Percentiles rank a stretch among this genome's conserved stretches.
phyloP scores from a whole-genome alignment of 2,329 filamentous ascomycete genomes.

The Trichoderma koningiopsis region DNA sequence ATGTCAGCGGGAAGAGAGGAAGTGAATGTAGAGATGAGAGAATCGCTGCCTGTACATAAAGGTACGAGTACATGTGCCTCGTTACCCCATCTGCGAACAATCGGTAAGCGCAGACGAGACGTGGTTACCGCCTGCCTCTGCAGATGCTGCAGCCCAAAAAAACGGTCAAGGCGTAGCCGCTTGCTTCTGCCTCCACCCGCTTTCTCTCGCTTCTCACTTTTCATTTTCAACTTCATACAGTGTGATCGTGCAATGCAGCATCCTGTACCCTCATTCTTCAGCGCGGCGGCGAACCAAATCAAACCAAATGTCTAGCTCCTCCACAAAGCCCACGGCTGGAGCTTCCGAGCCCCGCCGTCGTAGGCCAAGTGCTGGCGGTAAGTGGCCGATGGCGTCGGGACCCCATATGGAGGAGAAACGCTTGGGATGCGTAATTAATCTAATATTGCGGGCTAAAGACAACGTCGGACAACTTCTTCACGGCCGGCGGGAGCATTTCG shows the following conservation, averaged over 20 bases:
- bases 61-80: conserved; percentile 7
- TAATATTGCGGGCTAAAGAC: neutral
- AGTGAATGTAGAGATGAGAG: neutral
- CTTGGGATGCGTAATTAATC: neutral
- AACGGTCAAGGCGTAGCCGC: neutral
- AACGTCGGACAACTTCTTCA: neutral
- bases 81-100: conserved; percentile 18
- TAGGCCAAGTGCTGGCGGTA: neutral
- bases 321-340: neutral
- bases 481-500: neutral
- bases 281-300: neutral
- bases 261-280: neutral
- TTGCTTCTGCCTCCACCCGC: neutral
- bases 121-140: neutral
- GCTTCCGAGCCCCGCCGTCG: conserved; percentile 3
- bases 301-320: neutral
- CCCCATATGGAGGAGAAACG: neutral
- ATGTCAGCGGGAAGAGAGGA: neutral
- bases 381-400: neutral
- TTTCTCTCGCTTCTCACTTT: neutral
- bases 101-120: neutral
- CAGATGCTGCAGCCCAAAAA: neutral
- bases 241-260: neutral
- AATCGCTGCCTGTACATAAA: neutral
- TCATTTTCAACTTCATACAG: neutral